Percentiles rank a stretch among this genome's conserved stretches.
Evolutionary conservation across 2,329 filamentous ascomycete genomes (phyloP).

Genomic region (Ophiostoma sp.): DNA sequence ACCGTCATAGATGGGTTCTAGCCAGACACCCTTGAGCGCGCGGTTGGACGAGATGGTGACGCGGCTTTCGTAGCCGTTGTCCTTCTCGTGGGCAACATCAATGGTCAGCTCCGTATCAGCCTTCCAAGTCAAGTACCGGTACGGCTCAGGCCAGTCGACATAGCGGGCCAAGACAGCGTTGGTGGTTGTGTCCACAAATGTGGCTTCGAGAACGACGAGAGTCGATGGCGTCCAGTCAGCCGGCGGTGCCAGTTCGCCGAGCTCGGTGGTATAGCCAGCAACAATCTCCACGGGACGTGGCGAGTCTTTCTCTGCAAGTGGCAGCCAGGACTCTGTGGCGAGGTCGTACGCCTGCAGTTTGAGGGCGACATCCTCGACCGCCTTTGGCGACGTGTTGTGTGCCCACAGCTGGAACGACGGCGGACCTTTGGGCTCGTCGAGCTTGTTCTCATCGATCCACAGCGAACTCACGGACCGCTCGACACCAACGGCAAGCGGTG

Average conservation of each 20-base stretch:
- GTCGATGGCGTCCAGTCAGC: background rate
- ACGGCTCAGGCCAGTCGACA: constrained; percentile 71
- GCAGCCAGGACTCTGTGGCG: background rate
- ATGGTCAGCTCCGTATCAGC: constrained; percentile 42
- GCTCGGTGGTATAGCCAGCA: constrained; percentile 5
- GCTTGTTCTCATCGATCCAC: background rate
- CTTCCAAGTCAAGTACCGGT: constrained; percentile 66
- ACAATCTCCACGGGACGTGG: background rate
- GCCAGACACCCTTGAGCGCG: constrained; percentile 17
- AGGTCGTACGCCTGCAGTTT: constrained; percentile 14
- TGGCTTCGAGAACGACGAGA: constrained; percentile 44
- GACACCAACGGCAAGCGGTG: constrained; percentile 68
- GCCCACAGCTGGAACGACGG: background rate
- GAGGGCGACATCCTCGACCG: too few relatives aligned
- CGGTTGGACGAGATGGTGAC: constrained; percentile 6
- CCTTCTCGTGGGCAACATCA: constrained; percentile 29
- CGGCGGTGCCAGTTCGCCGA: background rate
- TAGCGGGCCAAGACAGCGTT: constrained; percentile 50
- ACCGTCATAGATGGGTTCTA: constrained; percentile 19
- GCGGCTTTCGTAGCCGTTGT: background rate
- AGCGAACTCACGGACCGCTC: constrained; percentile 45
- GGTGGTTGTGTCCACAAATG: background rate
- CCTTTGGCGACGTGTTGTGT: background rate
- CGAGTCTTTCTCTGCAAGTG: background rate
- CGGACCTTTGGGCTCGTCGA: background rate